Evolutionary conservation across 179 eudicot genomes (phyloP).

Genomic region (Silene coronaria): DNA sequence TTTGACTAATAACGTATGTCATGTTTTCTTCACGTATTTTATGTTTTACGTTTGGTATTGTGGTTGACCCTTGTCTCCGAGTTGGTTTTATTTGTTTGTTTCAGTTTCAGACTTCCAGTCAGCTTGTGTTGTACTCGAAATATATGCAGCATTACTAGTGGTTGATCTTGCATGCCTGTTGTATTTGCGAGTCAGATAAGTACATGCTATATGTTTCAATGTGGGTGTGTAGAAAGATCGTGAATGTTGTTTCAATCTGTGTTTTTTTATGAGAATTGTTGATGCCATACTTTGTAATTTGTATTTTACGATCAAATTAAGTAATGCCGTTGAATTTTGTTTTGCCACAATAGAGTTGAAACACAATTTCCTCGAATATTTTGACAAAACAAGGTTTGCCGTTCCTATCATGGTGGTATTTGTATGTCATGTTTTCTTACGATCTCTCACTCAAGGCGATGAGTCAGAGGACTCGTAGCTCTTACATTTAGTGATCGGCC

Average conservation of each 20-base stretch:
- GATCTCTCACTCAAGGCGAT: too few species aligned
- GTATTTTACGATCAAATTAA: too few species aligned
- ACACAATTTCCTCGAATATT: too few species aligned
- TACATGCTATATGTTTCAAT: neutral
- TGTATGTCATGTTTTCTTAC: too few species aligned
- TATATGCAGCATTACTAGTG: constrained; percentile 14
- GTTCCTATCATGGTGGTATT: too few species aligned
- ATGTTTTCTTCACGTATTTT: neutral
- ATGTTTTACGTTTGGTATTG: constrained; percentile 12
- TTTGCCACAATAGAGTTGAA: too few species aligned
- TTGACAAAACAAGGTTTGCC: too few species aligned
- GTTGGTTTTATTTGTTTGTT: constrained; percentile 21
- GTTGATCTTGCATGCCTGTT: constrained; percentile 11
- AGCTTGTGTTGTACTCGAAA: constrained; percentile 10
- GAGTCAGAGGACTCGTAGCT: too few species aligned
- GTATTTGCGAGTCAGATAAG: neutral
- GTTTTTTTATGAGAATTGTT: neutral
- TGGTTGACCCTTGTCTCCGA: constrained; percentile 17
- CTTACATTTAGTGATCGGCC: too few species aligned
- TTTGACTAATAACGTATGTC: constrained; percentile 40
- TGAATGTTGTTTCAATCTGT: neutral
- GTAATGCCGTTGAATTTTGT: too few species aligned
- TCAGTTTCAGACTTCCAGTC: constrained; percentile 8
- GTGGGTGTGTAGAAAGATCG: neutral
- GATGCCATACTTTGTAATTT: neutral